Base-by-base conservation (phyloP, 495 filamentous ascomycete genomes). In the Podospora comata region DNA sequence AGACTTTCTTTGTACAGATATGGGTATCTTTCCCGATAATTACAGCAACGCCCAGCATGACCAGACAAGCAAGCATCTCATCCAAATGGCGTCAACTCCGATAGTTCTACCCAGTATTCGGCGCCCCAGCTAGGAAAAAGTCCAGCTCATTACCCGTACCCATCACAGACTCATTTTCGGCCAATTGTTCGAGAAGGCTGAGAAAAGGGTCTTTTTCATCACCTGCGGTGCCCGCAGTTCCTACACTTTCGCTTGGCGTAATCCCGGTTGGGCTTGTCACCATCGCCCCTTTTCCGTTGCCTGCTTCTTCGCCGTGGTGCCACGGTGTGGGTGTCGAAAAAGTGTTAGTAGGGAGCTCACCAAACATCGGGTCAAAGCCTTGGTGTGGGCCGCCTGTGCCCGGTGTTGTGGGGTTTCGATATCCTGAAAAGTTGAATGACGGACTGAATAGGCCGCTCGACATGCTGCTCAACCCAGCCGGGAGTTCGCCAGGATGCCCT, bases 181-280 rank as follows among this genome's bases (percentile, higher is more conserved):
- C 90, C 66, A 94, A 78, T 79, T 93, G 91, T 74, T 94, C 91
- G 48, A 94, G 80, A 60, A 94, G 74, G 67, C 87, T 91, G 30
- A 94, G 73, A 71, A 94, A 94, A 3, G 91, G 91, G 73, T 94
- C 91, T 65, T 90, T 92, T 67, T 93, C 91, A 53, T 81, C 81
- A 15, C 68, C 73, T 16, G 39, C 15, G 6, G 72, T 65, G 2
- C 65, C 77, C 73, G 61, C 67, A 48, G 79, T 76, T 3, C 68
- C 78, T 11, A 77, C 73, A 65, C 81, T 81, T 2, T 76, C 77
- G 13, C 77, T 76, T 27, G 79, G 76, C 67, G 79, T 84, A 26
- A 75, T 77, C 3, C 66, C 73, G 2, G 72, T 78, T 0, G 83
- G 80, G 53, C 78, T 84, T 56, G 79, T 54, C 11, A 64, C 59